Evolutionary conservation across 2,329 filamentous ascomycete genomes (phyloP).

Genomic region (Sporothrix phasma): DNA sequence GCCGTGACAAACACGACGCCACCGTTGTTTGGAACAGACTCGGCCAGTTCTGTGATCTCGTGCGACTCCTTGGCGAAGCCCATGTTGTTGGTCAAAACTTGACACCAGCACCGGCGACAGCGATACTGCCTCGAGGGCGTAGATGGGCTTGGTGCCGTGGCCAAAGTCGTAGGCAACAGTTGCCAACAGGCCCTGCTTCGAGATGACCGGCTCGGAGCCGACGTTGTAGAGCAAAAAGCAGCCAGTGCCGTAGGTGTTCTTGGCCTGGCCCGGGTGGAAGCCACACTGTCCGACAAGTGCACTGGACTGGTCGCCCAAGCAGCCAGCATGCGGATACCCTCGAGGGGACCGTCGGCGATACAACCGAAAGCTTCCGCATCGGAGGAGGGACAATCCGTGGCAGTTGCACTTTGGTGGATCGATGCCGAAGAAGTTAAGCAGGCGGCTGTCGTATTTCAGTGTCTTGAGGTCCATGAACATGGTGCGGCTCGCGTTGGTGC

Average conservation of each 20-base stretch:
- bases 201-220: constrained; percentile 74
- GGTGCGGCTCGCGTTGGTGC: constrained; percentile 78
- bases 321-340: constrained; percentile 71
- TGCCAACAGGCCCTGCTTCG: constrained; percentile 70
- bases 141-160: constrained; percentile 48
- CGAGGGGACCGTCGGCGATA: constrained; percentile 54
- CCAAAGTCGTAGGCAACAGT: constrained; percentile 81
- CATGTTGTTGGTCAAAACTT: constrained; percentile 62
- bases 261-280: constrained; percentile 71
- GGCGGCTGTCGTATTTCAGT: constrained; percentile 65
- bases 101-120: constrained; percentile 70
- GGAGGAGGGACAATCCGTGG: constrained; percentile 81
- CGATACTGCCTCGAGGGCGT: constrained; percentile 76
- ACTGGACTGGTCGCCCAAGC: constrained; percentile 77
- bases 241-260: constrained; percentile 86
- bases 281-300: constrained; percentile 79
- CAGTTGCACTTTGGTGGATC: constrained; percentile 57
- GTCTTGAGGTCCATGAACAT: constrained; percentile 91
- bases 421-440: constrained; percentile 72
- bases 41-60: constrained; percentile 41
- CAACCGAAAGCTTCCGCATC: constrained; percentile 62
- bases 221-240: constrained; percentile 88
- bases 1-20: constrained; percentile 82
- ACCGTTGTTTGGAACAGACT: constrained; percentile 58
- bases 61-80: constrained; percentile 45